phyloP scores from a whole-genome alignment of 2,329 filamentous ascomycete species.

The Xylaria multiplex region DNA sequence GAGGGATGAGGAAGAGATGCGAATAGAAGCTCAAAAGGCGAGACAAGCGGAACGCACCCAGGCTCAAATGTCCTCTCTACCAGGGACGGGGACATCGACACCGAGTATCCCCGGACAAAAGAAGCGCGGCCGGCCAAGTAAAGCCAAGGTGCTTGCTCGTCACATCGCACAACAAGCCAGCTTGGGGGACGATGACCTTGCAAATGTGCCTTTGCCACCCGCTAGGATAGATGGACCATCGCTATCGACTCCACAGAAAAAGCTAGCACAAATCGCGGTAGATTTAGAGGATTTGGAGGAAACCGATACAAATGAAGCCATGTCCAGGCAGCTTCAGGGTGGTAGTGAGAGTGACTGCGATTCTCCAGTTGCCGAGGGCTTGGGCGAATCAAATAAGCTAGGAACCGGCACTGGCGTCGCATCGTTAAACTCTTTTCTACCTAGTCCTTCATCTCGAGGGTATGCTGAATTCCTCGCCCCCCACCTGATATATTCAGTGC shows the following conservation, averaged over 20 bases:
- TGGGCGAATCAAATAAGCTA: constrained; percentile 7
- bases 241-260: constrained; percentile 54
- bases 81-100: constrained; percentile 22
- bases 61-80: constrained; percentile 12
- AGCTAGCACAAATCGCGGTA: constrained; percentile 27
- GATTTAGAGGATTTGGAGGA: constrained; percentile 44
- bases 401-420: background rate
- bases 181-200: constrained; percentile 37
- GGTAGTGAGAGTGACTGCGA: constrained; percentile 24
- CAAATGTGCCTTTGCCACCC: constrained; percentile 46
- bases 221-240: constrained; percentile 50
- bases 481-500: constrained; percentile 26
- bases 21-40: constrained; percentile 41
- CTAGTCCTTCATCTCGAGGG: constrained; percentile 31
- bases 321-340: constrained; percentile 45
- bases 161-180: constrained; percentile 40
- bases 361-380: constrained; percentile 7
- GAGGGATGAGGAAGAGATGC: constrained; percentile 52
- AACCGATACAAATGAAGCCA: constrained; percentile 43
- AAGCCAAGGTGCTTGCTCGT: constrained; percentile 44
- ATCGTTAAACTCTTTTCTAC: constrained; percentile 25
- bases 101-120: constrained; percentile 28
- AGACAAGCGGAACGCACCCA: constrained; percentile 39
- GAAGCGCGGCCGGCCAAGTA: constrained; percentile 46
- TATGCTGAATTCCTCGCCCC: constrained; percentile 33